Evolutionary conservation across 129 eudicot species (phyloP).

Genomic region (Cynara cardunculus): DNA sequence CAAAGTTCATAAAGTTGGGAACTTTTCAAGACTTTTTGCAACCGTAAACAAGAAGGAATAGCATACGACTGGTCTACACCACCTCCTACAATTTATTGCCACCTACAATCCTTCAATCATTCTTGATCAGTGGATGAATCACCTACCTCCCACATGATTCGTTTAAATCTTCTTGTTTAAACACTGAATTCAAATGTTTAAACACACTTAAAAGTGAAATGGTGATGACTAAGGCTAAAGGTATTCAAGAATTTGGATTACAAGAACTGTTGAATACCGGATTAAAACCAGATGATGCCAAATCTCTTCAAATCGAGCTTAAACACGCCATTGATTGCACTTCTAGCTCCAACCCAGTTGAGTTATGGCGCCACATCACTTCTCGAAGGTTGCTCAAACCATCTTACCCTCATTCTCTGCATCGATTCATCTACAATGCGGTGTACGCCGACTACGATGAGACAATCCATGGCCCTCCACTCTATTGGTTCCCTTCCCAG

Average conservation of each 20-base stretch:
- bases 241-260: conserved; percentile 37
- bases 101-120: neutral
- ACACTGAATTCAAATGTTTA: neutral
- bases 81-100: neutral
- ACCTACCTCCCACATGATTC: conserved; percentile 10
- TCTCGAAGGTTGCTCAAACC: conserved; percentile 59
- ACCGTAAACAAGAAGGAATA: no score
- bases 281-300: conserved; percentile 43
- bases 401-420: conserved; percentile 65
- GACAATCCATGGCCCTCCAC: conserved; percentile 65
- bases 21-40: neutral
- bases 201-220: neutral
- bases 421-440: conserved; percentile 65
- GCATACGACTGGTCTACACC: neutral
- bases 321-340: conserved; percentile 21
- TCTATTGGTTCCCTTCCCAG: conserved; percentile 87
- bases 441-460: conserved; percentile 61
- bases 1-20: neutral
- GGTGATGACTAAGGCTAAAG: conserved; percentile 9
- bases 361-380: conserved; percentile 60
- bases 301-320: conserved; percentile 31
- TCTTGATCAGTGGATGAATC: conserved; percentile 16
- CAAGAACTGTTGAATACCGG: conserved; percentile 51
- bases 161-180: neutral
- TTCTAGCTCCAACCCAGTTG: conserved; percentile 32